Conservation (phyloP, 352 stramenopile genomes). For the Salisapilia sapeloensis region DNA sequence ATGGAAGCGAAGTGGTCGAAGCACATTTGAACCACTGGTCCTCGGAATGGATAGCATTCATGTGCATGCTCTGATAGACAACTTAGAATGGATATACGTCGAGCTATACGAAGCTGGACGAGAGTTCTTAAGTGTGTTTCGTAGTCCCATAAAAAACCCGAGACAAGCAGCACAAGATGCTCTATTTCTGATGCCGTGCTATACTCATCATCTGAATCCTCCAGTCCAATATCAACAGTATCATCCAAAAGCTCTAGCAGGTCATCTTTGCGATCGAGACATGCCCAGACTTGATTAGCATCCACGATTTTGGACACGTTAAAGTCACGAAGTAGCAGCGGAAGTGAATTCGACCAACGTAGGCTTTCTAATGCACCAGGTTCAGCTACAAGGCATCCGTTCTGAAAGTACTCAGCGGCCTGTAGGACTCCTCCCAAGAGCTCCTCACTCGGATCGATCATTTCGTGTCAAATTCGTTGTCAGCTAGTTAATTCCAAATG, state of each 20-base stretch:
- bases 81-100: conserved; percentile 33
- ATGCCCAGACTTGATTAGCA: conserved; percentile 16
- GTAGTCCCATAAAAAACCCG: conserved; percentile 50
- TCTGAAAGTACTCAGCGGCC: conserved; percentile 30
- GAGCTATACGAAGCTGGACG: conserved; percentile 16
- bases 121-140: conserved; percentile 14
- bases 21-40: conserved; percentile 13
- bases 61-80: conserved; percentile 48
- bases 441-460: too few species aligned
- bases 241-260: conserved; percentile 3
- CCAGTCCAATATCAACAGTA: conserved; percentile 7
- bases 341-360: conserved; percentile 41
- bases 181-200: conserved; percentile 3
- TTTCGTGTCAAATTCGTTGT: too few species aligned
- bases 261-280: too few species aligned
- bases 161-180: conserved; percentile 33
- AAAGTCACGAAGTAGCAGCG: conserved; percentile 46
- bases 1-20: conserved; percentile 23
- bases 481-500: too few species aligned
- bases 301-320: conserved; percentile 25
- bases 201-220: conserved; percentile 1
- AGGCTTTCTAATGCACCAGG: conserved; percentile 36
- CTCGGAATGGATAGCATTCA: conserved; percentile 19
- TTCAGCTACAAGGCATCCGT: conserved; percentile 27
- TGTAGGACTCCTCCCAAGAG: conserved; percentile 30